Evolutionary conservation across 2,329 filamentous ascomycete genomes (phyloP).

Genomic region (Pseudogymnoascus sp.): DNA sequence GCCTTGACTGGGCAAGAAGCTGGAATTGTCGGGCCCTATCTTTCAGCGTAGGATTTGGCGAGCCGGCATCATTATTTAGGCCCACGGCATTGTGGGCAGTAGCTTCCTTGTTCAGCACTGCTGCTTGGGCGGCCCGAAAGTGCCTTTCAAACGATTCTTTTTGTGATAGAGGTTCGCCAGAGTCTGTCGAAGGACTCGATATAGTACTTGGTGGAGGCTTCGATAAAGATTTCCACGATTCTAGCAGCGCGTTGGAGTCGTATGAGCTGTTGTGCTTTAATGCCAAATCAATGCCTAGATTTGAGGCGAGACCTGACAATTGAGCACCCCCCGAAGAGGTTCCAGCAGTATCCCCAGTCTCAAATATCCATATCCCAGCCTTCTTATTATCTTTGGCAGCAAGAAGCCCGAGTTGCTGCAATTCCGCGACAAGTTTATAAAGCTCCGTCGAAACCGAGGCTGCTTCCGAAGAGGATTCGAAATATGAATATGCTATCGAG

Average conservation of each 20-base stretch:
- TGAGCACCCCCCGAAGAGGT: not conserved
- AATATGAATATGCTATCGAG: constrained; percentile 27
- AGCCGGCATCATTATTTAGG: constrained; percentile 9
- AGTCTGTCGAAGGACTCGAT: not conserved
- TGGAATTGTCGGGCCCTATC: constrained; percentile 12
- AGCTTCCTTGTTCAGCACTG: not conserved
- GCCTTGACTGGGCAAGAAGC: not conserved
- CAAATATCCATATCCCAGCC: constrained; percentile 9
- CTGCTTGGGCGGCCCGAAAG: not conserved
- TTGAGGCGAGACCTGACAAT: not conserved
- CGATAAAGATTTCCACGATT: constrained; percentile 6
- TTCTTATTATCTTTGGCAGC: not conserved
- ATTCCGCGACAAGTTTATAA: constrained; percentile 23
- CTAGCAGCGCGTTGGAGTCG: constrained; percentile 14
- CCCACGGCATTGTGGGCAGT: not conserved
- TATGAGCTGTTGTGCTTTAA: constrained; percentile 8
- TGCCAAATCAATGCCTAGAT: not conserved
- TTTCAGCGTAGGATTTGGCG: constrained; percentile 17
- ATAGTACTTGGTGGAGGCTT: not conserved
- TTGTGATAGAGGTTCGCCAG: not conserved
- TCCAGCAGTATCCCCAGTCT: not conserved
- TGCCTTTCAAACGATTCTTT: not conserved
- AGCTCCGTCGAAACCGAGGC: constrained; percentile 10
- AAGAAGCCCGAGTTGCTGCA: constrained; percentile 14
- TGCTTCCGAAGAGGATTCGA: constrained; percentile 16